phyloP scores from a whole-genome alignment of 768 basidiomycete species.

The Asterophora lycoperdoides region DNA sequence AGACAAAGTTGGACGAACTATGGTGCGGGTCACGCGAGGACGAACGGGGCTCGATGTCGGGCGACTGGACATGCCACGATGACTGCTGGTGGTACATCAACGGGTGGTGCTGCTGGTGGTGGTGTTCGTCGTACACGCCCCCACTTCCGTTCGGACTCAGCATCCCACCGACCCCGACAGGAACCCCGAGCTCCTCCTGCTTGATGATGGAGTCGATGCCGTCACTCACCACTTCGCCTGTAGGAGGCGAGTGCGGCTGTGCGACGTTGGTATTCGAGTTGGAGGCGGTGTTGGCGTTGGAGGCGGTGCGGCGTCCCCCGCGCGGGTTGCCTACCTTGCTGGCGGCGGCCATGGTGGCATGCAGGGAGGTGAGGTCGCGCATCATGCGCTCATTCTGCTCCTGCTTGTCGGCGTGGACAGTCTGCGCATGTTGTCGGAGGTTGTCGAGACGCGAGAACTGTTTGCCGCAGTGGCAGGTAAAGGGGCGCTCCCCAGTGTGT shows the following conservation, averaged over 20 bases:
- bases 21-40: conserved; percentile 2
- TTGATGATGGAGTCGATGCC: conserved; percentile 25
- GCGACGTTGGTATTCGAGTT: conserved; percentile 14
- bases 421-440: conserved; percentile 94
- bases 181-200: conserved; percentile 37
- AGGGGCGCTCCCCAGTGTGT: conserved; percentile 97
- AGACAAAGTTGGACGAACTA: too few relatives aligned
- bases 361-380: conserved; percentile 80
- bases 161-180: too few relatives aligned
- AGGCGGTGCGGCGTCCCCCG: conserved; percentile 4
- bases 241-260: too few relatives aligned
- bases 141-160: too few relatives aligned
- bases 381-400: conserved; percentile 89
- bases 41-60: conserved; percentile 29
- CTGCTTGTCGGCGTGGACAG: conserved; percentile 92
- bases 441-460: conserved; percentile 97
- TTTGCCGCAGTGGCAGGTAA: conserved; percentile 92
- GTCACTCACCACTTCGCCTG: too few relatives aligned
- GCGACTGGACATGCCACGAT: conserved; percentile 36
- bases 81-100: conserved; percentile 29
- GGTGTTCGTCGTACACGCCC: too few relatives aligned
- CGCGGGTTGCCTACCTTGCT: conserved; percentile 34
- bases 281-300: neutral
- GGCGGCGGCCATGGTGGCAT: conserved; percentile 71
- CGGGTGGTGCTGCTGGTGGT: conserved; percentile 16